Evolutionary conservation across 306 rosid species (phyloP), one percentile per base, ranked within the genome.

Genomic region (Cicer bijugum): DNA sequence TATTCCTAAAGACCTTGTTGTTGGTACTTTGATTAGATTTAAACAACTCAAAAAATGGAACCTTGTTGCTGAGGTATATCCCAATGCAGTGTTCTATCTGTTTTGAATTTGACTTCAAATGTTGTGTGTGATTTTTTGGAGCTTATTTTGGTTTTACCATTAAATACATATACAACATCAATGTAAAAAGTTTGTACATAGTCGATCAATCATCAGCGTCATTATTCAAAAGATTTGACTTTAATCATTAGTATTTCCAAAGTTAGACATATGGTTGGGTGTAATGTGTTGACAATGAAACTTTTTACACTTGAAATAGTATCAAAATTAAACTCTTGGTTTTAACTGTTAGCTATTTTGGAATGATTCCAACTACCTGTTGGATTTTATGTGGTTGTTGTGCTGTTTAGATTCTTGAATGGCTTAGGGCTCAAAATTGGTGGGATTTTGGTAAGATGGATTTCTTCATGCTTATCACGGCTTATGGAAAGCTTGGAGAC

Each of bases 381-480:
- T 4, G 9, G 40, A 23, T 57, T 38, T 23, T 57, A 7, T 12
- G 15, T 70, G 75, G 51, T 71, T 72, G 16, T 50, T 76, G 37
- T 76, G 70, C 69, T 66, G 38, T 75, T 83, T 80, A 94, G 98
- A 86, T 88, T 81, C 97, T 94, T 23, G 95, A 89, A 84, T 94
- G 98, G 97, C 96, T 91, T 35, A 86, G 79, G 79, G 69, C 78
- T 62, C 97, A 94, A 65, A 85, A 72, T 72, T 94, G 97, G 97
- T 94, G 98, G 98, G 83, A 82, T 76, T 94, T 91, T 71, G 78
- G 96, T 59, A 84, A 89, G 87, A 87, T 84, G 98, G 98, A 94
- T 80, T 94, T 66, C 84, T 15, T 91, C 72, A 88, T 94, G 98
- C 98, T 89, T 75, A 86, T 94, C 51, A 94, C 95, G 2, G 98